Conservation (phyloP, 208 protist species). For the Borovskyia barvae region DNA sequence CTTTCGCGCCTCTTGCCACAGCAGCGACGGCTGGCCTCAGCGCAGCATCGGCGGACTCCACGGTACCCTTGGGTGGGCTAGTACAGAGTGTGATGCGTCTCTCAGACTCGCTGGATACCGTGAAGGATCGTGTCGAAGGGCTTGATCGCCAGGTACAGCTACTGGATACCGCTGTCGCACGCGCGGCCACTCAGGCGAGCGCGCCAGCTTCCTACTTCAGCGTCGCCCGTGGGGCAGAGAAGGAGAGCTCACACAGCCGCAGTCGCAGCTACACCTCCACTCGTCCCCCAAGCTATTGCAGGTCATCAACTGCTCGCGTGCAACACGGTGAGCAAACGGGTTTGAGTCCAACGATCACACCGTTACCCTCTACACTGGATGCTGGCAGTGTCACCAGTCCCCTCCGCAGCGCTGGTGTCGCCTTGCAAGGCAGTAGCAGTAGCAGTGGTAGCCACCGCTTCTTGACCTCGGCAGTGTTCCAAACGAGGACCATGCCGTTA, state of each 20-base stretch:
- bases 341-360: no score
- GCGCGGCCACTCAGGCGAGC: not conserved
- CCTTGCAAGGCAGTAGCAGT: no score
- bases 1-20: not conserved
- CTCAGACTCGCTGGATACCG: constrained; percentile 36
- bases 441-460: no score
- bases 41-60: no score
- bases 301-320: constrained; percentile 1
- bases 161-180: constrained; percentile 22
- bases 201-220: not conserved
- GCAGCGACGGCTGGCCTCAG: not conserved
- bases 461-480: no score
- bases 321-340: not conserved
- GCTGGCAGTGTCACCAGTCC: no score
- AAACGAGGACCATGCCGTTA: no score
- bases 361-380: no score
- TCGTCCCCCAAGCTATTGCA: constrained; percentile 4
- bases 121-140: constrained; percentile 27
- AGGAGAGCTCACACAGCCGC: constrained; percentile 8
- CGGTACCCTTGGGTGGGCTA: constrained; percentile 1
- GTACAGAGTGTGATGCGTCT: constrained; percentile 31
- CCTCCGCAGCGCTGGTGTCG: no score
- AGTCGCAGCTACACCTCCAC: constrained; percentile 14
- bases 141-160: constrained; percentile 38
- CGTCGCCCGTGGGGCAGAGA: not conserved